These are phyloP conservation scores for Acanthamoeba culbertsoni DNA, from an alignment of 208 protist species.

Conservation along the genomic window DNA sequence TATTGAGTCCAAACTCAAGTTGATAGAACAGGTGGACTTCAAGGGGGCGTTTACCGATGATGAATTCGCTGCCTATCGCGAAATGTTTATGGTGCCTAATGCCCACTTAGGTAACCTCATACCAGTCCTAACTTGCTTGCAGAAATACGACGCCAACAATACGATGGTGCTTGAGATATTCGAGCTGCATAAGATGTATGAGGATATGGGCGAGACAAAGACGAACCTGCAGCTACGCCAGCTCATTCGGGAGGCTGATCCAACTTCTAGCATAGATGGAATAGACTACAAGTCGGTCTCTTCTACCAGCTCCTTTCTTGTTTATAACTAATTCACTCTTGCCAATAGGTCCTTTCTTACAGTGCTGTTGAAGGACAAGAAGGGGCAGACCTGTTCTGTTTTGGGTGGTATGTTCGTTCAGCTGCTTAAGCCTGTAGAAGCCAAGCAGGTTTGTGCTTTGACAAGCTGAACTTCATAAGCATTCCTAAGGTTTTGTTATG, in stretches of 20 bases:
- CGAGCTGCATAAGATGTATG: neutral
- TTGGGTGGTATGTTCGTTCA: neutral
- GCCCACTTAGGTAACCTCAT: neutral
- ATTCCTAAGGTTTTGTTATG: neutral
- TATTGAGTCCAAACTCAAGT: neutral
- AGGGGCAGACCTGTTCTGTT: neutral
- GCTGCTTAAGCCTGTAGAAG: neutral
- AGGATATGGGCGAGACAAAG: neutral
- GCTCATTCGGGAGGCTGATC: neutral
- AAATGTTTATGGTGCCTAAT: neutral
- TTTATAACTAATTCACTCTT: neutral
- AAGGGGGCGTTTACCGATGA: neutral
- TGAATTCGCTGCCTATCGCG: neutral
- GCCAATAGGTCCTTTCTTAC: neutral
- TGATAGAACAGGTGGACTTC: neutral
- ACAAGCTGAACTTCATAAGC: neutral
- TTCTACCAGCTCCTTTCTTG: neutral
- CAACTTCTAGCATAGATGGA: neutral
- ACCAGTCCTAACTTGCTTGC: neutral
- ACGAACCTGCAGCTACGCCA: neutral
- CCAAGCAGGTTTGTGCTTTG: neutral
- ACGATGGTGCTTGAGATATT: neutral
- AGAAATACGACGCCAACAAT: slow-evolving; percentile 26
- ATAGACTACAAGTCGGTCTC: neutral
- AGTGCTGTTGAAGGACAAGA: slow-evolving; percentile 11